Conservation (phyloP, 1,139 yeast species). For the Nakaseomyces glabratus region DNA sequence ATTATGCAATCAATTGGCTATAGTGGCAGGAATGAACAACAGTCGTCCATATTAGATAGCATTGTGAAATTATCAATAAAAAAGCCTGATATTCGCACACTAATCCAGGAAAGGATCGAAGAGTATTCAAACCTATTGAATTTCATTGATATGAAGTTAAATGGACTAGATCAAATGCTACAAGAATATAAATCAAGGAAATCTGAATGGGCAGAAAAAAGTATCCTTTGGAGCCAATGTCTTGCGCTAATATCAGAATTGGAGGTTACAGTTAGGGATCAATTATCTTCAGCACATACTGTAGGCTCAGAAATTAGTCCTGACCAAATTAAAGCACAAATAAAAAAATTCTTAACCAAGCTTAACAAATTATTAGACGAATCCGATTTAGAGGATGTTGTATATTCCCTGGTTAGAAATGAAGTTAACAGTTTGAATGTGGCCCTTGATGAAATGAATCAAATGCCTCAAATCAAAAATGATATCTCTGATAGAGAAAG, state of each 20-base stretch:
- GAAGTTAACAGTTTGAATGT: too few relatives aligned
- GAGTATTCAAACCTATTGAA: conserved; percentile 14
- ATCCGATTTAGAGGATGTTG: too few relatives aligned
- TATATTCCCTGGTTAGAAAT: too few relatives aligned
- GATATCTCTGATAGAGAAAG: not conserved
- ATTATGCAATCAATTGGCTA: conserved; percentile 19
- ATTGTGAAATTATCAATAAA: conserved; percentile 1
- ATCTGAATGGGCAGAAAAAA: conserved; percentile 2
- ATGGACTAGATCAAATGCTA: conserved; percentile 3
- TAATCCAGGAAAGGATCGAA: conserved; percentile 11
- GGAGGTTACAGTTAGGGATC: not conserved
- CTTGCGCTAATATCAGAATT: not conserved
- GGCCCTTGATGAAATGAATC: too few relatives aligned
- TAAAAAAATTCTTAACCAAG: too few relatives aligned
- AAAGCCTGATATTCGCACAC: not conserved
- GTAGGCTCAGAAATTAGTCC: not conserved
- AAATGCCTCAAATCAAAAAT: too few relatives aligned
- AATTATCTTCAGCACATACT: not conserved
- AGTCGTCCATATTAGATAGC: not conserved
- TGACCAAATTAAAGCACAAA: conserved; percentile 1
- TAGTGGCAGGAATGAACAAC: not conserved
- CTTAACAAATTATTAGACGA: too few relatives aligned
- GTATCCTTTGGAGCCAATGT: not conserved
- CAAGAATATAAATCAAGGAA: not conserved
- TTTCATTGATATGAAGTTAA: conserved; percentile 14